Evolutionary conservation across 2,329 filamentous ascomycete species (phyloP).

Genomic region (Xylaria sp.): DNA sequence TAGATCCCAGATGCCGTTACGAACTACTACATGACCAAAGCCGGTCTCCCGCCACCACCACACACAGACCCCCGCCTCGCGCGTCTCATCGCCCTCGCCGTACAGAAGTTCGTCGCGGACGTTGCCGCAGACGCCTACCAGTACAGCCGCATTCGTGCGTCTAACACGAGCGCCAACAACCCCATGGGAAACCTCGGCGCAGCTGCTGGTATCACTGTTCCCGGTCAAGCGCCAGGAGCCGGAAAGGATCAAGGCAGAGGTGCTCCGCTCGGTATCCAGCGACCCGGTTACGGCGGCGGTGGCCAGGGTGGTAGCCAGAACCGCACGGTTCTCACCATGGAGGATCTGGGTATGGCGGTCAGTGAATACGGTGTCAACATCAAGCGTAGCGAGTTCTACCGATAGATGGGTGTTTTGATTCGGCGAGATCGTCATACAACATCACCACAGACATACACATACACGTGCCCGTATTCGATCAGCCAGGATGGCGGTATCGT

Average conservation of each 20-base stretch:
- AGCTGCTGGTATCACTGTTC: constrained; percentile 62
- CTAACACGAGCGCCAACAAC: constrained; percentile 81
- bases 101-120: constrained; percentile 97
- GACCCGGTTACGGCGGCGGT: constrained; percentile 78
- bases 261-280: constrained; percentile 65
- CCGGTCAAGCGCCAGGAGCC: constrained; percentile 53
- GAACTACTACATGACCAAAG: constrained; percentile 94
- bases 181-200: constrained; percentile 82
- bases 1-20: constrained; percentile 97
- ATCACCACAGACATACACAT: neutral
- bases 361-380: constrained; percentile 97
- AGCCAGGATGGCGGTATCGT: neutral
- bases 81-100: constrained; percentile 90
- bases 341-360: constrained; percentile 96
- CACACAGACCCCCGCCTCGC: constrained; percentile 87
- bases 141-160: constrained; percentile 92
- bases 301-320: constrained; percentile 86
- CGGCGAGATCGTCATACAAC: too few species aligned
- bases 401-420: constrained; percentile 11
- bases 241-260: constrained; percentile 53
- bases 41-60: constrained; percentile 86
- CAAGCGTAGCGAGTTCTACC: constrained; percentile 93
- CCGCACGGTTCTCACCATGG: constrained; percentile 93
- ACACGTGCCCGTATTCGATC: neutral
- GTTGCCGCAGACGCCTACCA: constrained; percentile 97